Base-by-base conservation (phyloP, 2,329 filamentous ascomycete genomes). In the Harringtonia lauricola region DNA sequence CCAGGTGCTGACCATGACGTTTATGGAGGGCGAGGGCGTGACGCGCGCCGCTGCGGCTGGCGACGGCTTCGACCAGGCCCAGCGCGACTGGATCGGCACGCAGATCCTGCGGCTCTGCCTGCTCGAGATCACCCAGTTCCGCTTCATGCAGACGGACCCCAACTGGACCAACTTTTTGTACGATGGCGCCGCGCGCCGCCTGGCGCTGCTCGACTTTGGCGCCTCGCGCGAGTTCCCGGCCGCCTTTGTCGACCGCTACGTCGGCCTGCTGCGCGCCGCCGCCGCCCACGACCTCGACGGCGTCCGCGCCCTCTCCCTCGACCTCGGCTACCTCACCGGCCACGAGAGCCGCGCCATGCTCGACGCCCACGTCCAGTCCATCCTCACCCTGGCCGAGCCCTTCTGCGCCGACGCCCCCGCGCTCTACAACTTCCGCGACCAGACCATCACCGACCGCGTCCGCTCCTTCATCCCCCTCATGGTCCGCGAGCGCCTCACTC, bases 81-180 rank as follows among this genome's bases (percentile, higher is more conserved):
- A 96, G 61, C 80, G 83, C 47, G 88, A 98, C 66, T 95, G 89
- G 86, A 94, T 98, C 56, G 92, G 92, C 42, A 92, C 87, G 1
- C 86, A 96, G 56, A 86, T 96, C 51, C 74, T 96, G 42, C 84
- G 88, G 4, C 79, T 98, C 12, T 96, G 88, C 59, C 74, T 96
- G 33, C 82, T 89, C 46, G 92, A 96, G 65, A 90, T 96, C 54
- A 82, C 82, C 51, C 87, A 95, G 63, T 96, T 95, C 75, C 81
- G 74, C 48, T 96, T 94, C 67, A 98, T 98, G 92, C 92, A 98
- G 66, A 98, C 92, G 6, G 92, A 98, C 59, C 92, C 92, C 34
- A 98, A 98, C 69, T 98, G 92, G 92, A 96, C 90, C 29, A 98
- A 98, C 64, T 98, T 98, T 62, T 72, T 96, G 18, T 98, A 87